Evolutionary conservation across 306 rosid genomes (phyloP).

Genomic region (Corylus heterophylla): DNA sequence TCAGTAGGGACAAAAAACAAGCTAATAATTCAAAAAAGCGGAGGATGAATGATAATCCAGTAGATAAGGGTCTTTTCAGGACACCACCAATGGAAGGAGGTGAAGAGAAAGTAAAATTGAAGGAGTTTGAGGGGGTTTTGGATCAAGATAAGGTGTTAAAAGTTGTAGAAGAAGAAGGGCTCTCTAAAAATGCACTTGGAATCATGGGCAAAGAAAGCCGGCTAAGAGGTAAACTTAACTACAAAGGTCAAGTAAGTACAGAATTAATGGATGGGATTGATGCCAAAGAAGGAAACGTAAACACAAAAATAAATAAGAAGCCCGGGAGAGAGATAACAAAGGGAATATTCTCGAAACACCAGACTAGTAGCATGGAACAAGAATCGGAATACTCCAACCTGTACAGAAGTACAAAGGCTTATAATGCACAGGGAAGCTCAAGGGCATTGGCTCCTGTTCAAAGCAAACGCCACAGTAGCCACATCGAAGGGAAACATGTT

Average conservation of each 20-base stretch:
- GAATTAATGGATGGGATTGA: constrained; percentile 33
- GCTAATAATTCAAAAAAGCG: constrained; percentile 25
- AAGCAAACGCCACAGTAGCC: constrained; percentile 8
- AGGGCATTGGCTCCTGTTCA: constrained; percentile 12
- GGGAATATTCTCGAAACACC: constrained; percentile 30
- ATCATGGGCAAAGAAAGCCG: constrained; percentile 16
- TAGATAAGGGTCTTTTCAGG: constrained; percentile 29
- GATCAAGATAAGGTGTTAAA: constrained; percentile 26
- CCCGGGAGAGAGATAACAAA: constrained; percentile 24
- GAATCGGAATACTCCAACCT: constrained; percentile 25
- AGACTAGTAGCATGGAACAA: constrained; percentile 25
- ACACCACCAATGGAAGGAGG: constrained; percentile 25
- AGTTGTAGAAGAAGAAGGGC: constrained; percentile 24
- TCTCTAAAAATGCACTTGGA: constrained; percentile 14
- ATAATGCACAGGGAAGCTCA: constrained; percentile 24
- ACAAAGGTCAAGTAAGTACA: constrained; percentile 22
- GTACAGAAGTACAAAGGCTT: constrained; percentile 15
- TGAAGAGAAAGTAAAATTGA: constrained; percentile 21
- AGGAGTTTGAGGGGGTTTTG: constrained; percentile 21
- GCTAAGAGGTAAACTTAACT: constrained; percentile 10
- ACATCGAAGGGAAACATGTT: constrained; percentile 3
- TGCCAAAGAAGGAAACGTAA: constrained; percentile 26
- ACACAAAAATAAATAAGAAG: constrained; percentile 32
- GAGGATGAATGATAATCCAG: constrained; percentile 20
- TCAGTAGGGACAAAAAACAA: constrained; percentile 37